Percentiles rank a stretch among this genome's conserved stretches.
Evolutionary conservation across 78 protist species (phyloP).

Genomic region (Salpingoeca rosetta): DNA sequence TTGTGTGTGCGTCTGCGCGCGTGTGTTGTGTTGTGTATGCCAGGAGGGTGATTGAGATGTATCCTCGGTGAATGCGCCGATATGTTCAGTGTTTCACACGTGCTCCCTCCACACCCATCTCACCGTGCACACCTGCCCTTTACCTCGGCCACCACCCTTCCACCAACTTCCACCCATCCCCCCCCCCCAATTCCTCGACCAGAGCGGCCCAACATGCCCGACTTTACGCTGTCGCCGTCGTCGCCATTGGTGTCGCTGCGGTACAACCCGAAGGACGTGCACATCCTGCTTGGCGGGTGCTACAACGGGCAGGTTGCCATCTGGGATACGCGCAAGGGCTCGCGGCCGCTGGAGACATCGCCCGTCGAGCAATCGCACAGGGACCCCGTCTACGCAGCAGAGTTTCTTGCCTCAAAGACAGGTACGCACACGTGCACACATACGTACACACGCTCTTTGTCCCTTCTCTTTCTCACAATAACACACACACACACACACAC

Average conservation of each 20-base stretch:
- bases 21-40: too few relatives aligned
- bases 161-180: too few relatives aligned
- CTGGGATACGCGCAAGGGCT: slow-evolving; percentile 61
- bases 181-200: too few relatives aligned
- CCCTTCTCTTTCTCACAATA: too few relatives aligned
- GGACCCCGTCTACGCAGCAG: slow-evolving; percentile 63
- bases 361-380: slow-evolving; percentile 61
- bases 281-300: slow-evolving; percentile 66
- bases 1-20: too few relatives aligned
- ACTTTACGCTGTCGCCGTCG: slow-evolving; percentile 37
- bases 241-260: slow-evolving; percentile 59
- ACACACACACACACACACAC: too few relatives aligned
- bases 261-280: slow-evolving; percentile 69
- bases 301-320: slow-evolving; percentile 56
- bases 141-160: too few relatives aligned
- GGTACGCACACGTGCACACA: slow-evolving; percentile 66
- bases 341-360: not conserved
- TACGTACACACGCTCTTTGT: not conserved
- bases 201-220: slow-evolving; percentile 67
- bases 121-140: too few relatives aligned
- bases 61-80: too few relatives aligned
- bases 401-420: slow-evolving; percentile 62
- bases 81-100: too few relatives aligned
- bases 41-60: too few relatives aligned
- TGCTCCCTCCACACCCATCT: too few relatives aligned